These are phyloP conservation scores for Rhytidhysteron rufulum DNA, from an alignment of 2,329 filamentous ascomycete genomes.

Conservation along the genomic window DNA sequence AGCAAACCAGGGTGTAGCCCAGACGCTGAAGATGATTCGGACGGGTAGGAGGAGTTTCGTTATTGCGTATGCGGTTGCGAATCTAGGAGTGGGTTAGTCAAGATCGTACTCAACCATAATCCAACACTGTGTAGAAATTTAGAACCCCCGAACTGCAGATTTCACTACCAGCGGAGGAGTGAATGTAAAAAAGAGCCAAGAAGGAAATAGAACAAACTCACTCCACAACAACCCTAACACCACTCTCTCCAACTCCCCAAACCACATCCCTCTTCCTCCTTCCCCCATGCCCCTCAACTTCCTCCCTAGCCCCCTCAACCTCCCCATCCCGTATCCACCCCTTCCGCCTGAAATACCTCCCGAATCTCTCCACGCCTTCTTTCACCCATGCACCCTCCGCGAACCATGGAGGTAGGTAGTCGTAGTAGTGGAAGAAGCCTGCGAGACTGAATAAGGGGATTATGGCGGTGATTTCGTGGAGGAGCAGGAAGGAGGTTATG, in stretches of 20 bases:
- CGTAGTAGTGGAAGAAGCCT: constrained; percentile 73
- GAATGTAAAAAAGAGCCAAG: too few relatives aligned
- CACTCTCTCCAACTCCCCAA: constrained; percentile 40
- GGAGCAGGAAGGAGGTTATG: constrained; percentile 77
- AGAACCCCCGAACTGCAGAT: too few relatives aligned
- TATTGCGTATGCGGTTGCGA: constrained; percentile 86
- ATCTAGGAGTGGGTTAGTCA: too few relatives aligned
- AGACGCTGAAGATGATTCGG: constrained; percentile 73
- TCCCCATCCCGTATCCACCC: constrained; percentile 68
- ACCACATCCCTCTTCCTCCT: constrained; percentile 28
- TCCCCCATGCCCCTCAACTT: constrained; percentile 17
- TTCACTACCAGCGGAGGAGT: too few relatives aligned
- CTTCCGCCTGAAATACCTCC: constrained; percentile 71
- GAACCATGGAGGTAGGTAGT: constrained; percentile 63
- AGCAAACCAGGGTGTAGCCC: constrained; percentile 92
- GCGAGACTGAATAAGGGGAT: constrained; percentile 73
- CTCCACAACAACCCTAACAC: constrained; percentile 56
- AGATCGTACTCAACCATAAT: too few relatives aligned
- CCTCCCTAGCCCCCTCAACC: constrained; percentile 41
- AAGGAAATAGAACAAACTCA: too few relatives aligned
- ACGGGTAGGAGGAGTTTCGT: constrained; percentile 81
- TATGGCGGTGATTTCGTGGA: constrained; percentile 90
- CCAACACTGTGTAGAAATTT: too few relatives aligned
- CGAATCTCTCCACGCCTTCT: constrained; percentile 69
- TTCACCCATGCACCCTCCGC: constrained; percentile 52